Conservation (phyloP, 257 asterid species). For the Craterostigma plantagineum region DNA sequence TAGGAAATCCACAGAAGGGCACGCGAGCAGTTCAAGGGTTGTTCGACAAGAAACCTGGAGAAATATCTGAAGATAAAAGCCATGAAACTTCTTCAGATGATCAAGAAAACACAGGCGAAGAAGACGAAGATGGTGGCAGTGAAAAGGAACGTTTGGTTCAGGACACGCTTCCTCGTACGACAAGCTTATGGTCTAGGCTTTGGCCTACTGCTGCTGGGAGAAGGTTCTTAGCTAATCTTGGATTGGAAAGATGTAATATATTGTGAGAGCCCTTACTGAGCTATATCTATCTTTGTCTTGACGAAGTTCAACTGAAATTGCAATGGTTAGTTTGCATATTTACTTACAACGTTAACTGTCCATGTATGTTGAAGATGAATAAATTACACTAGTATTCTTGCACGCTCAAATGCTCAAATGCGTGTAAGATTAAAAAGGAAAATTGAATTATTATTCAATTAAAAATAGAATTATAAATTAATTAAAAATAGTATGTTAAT, state of each 20-base stretch:
- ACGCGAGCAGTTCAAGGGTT: slow-evolving; percentile 65
- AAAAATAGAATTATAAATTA: too few species aligned
- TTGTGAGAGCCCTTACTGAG: too few species aligned
- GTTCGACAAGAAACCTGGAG: slow-evolving; percentile 96
- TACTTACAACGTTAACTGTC: too few species aligned
- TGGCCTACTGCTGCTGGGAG: slow-evolving; percentile 45
- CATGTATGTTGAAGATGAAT: too few species aligned
- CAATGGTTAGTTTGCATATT: too few species aligned
- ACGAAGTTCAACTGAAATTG: too few species aligned
- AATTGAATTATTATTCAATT: too few species aligned
- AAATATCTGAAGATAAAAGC: slow-evolving; percentile 45
- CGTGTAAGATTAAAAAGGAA: too few species aligned
- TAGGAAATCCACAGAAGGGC: slow-evolving; percentile 64
- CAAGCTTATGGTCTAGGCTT: slow-evolving; percentile 35
- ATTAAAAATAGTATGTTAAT: too few species aligned
- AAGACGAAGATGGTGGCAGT: slow-evolving; percentile 19
- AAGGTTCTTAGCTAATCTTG: slow-evolving; percentile 35
- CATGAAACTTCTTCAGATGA: slow-evolving; percentile 18
- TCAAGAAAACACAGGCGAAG: slow-evolving; percentile 17
- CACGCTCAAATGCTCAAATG: too few species aligned
- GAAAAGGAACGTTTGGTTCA: slow-evolving; percentile 27
- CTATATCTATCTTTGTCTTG: too few species aligned
- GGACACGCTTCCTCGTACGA: slow-evolving; percentile 10
- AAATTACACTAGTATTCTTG: too few species aligned
- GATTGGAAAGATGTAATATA: slow-evolving; percentile 65